Evolutionary conservation across 2,329 filamentous ascomycete species (phyloP), one percentile per base, ranked within the genome.

Genomic region (Trichoderma koningii): DNA sequence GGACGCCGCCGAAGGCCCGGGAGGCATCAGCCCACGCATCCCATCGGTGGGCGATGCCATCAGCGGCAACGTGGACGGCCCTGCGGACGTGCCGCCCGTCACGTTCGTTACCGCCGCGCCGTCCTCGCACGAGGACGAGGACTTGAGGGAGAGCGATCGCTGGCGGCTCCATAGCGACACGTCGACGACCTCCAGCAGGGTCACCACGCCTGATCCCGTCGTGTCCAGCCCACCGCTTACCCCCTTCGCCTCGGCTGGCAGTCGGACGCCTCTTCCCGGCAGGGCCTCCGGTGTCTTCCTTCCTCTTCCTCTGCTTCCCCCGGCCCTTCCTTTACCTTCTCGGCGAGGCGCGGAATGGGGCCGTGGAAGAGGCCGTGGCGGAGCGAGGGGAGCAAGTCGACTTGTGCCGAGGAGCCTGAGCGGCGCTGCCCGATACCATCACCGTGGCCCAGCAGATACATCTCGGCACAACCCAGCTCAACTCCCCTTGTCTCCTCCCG

Each of bases 101-200:
- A 66, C 50, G 10, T 66, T 66, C 47, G 57, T 50, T 30, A 63
- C 63, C 28, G 56, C 61, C 63, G 69, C 71, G 14, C 34, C 34
- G 38, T 72, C 71, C 5, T 68, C 69, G 21, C 74, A 67, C 55
- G 73, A 71, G 47, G 70, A 73, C 28, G 68, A 70, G 38, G 70
- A 73, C 51, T 67, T 66, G 48, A 71, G 68, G 61, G 69, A 69
- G 17, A 73, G 73, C 67, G 71, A 73, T 63, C 68, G 69, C 62
- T 73, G 69, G 66, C 69, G 64, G 44, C 64, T 69, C 23, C 69
- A 71, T 21, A 73, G 70, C 55, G 69, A 73, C 63, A 66, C 70
- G 55, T 75, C 74, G 21, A 70, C 70, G n/a, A 66, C 70, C 28
- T 71, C 73, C 7, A 75, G 74, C 66, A 69, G 70, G 56, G 69